Evolutionary conservation across 2,329 filamentous ascomycete genomes (phyloP), one percentile per base, ranked within the genome.

Genomic region (Mollisiaceae sp.): DNA sequence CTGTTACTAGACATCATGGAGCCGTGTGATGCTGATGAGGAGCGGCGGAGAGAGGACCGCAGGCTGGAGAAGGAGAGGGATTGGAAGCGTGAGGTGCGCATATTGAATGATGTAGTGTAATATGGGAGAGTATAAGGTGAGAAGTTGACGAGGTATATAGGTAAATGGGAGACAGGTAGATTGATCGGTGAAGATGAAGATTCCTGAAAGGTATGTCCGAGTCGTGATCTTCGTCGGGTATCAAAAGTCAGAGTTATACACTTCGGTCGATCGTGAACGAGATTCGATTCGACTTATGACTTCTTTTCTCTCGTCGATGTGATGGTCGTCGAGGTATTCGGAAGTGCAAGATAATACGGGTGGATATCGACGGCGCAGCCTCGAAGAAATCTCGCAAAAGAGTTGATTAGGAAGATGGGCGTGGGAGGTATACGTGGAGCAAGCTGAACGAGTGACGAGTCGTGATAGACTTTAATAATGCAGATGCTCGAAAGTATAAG

Each of bases 21-120:
- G 55, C 68, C 63, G 59, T 69, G 69, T 6, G 75, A 75, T 9
- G 71, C 79, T 67, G 78, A 80, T 65, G 79, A 80, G 18, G 78
- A 81, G 65, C 85, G 82, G 66, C 85, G 83, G 75, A 86, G 80
- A 11, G 83, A 84, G 57, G 80, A 82, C 67, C 84, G 83, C 57
- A 87, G 75, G 69, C 82, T 82, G 77, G 86, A 82, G 78, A 83
- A 83, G 64, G 87, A 82, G 64, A 76, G 68, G 54, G 73, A 72
- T 41, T 69, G 72, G 68, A 76, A 74, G 59, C 73, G 72, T 67
- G 72, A 66, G 58, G 69, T 71, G 39, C 69, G 70, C 75, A 76
- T 76, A 60, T 68, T 74, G 67, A 63, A 32, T 55, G 20, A 45
- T 62, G 20, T 60, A 18, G 39, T 32, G 27, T 32, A 6, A 6